These are phyloP conservation scores for Amaranthus hypochondriacus DNA, from an alignment of 148 eudicot species.

Conservation along the genomic window DNA sequence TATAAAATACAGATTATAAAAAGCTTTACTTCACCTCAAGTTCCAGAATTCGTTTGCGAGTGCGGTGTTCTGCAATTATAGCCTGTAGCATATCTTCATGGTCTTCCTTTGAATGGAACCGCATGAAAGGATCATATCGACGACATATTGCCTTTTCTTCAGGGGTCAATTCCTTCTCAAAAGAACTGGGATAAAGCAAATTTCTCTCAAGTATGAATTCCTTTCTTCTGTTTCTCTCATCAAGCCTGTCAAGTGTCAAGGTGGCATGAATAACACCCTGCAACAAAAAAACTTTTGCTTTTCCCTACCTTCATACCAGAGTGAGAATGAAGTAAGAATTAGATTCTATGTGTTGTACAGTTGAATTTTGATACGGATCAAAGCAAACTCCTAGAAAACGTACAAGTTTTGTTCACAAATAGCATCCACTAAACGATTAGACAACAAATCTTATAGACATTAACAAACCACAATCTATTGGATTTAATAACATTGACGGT, in stretches of 20 bases:
- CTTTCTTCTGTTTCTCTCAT: constrained; percentile 87
- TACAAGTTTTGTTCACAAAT: background rate
- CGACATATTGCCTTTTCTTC: constrained; percentile 80
- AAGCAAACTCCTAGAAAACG: background rate
- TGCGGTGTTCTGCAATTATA: constrained; percentile 63
- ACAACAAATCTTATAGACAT: background rate
- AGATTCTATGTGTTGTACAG: background rate
- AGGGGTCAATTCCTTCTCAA: constrained; percentile 57
- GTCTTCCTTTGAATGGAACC: constrained; percentile 76
- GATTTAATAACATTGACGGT: background rate
- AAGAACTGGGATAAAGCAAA: constrained; percentile 64
- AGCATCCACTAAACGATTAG: background rate
- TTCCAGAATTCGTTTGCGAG: constrained; percentile 61
- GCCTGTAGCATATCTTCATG: constrained; percentile 65
- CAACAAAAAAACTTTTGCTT: background rate
- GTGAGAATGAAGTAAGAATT: background rate
- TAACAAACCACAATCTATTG: background rate
- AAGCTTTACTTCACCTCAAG: constrained; percentile 51
- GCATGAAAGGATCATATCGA: constrained; percentile 74
- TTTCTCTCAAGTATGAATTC: constrained; percentile 77
- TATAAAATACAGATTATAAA: background rate
- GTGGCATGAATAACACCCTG: background rate
- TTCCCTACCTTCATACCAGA: background rate
- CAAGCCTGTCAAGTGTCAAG: constrained; percentile 51
- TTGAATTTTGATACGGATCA: background rate